phyloP scores from a whole-genome alignment of 2,329 filamentous ascomycete species.

The Aspergillus sp. region DNA sequence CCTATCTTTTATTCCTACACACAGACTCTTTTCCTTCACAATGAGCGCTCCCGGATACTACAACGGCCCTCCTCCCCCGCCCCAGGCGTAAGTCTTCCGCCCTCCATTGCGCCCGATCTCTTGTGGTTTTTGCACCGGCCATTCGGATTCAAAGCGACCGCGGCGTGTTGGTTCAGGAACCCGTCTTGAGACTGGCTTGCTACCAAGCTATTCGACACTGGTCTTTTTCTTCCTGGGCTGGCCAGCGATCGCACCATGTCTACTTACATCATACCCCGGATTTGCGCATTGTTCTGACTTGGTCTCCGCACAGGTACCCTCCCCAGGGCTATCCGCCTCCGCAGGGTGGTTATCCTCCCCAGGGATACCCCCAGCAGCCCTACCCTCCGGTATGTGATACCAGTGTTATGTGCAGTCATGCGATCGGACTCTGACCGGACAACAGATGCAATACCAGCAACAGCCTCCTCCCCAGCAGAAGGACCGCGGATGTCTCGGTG shows the following conservation, averaged over 20 bases:
- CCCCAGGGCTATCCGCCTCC: slow-evolving; percentile 37
- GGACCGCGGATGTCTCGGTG: slow-evolving; percentile 53
- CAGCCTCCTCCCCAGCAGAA: slow-evolving; percentile 50
- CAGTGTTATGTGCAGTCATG: neutral
- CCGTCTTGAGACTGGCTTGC: neutral
- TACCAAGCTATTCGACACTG: neutral
- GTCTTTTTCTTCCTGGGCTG: neutral
- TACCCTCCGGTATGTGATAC: slow-evolving; percentile 31
- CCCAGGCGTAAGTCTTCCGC: slow-evolving; percentile 38
- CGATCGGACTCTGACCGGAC: neutral
- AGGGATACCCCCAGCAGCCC: slow-evolving; percentile 32
- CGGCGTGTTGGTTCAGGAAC: slow-evolving; percentile 2
- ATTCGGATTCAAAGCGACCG: slow-evolving; percentile 1
- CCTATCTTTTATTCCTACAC: neutral
- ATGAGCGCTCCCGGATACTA: slow-evolving; percentile 28
- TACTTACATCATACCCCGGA: neutral
- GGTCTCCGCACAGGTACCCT: slow-evolving; percentile 28
- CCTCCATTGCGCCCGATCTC: neutral
- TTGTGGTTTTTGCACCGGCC: neutral
- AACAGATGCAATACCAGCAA: slow-evolving; percentile 54
- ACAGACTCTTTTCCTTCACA: slow-evolving; percentile 14
- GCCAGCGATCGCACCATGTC: neutral
- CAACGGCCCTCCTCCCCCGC: slow-evolving; percentile 37
- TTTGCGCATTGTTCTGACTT: neutral
- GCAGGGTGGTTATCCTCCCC: slow-evolving; percentile 24